Evolutionary conservation across 306 rosid species (phyloP).

Genomic region (Cucurbita moschata): DNA sequence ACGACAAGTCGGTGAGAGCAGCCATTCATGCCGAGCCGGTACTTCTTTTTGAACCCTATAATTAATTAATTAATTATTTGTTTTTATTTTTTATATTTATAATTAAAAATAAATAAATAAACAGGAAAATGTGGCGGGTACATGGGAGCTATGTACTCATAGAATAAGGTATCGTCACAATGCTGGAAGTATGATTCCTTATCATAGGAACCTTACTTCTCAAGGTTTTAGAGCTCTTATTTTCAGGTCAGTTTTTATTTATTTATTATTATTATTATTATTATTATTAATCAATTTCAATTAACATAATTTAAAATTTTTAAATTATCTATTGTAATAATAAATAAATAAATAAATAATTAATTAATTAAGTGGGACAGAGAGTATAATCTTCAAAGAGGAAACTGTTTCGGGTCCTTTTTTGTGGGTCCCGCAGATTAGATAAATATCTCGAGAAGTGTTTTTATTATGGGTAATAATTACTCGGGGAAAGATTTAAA

Average conservation of each 20-base stretch:
- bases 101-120: neutral
- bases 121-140: conserved; percentile 38
- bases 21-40: conserved; percentile 55
- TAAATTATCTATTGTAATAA: too few species aligned
- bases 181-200: conserved; percentile 72
- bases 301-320: too few species aligned
- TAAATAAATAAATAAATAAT: too few species aligned
- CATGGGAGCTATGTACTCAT: conserved; percentile 45
- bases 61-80: neutral
- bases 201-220: conserved; percentile 43
- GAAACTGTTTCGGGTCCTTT: too few species aligned
- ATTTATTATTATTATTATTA: neutral
- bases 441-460: too few species aligned
- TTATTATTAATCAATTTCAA: neutral
- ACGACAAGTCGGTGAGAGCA: conserved; percentile 35
- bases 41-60: neutral
- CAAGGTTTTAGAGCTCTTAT: conserved; percentile 44
- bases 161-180: conserved; percentile 17
- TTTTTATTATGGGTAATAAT: too few species aligned
- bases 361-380: too few species aligned
- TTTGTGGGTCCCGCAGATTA: too few species aligned
- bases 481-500: neutral
- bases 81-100: neutral
- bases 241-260: conserved; percentile 24
- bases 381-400: too few species aligned